Conservation (phyloP, 2,329 filamentous ascomycete genomes). For the Penicillium sp. region DNA sequence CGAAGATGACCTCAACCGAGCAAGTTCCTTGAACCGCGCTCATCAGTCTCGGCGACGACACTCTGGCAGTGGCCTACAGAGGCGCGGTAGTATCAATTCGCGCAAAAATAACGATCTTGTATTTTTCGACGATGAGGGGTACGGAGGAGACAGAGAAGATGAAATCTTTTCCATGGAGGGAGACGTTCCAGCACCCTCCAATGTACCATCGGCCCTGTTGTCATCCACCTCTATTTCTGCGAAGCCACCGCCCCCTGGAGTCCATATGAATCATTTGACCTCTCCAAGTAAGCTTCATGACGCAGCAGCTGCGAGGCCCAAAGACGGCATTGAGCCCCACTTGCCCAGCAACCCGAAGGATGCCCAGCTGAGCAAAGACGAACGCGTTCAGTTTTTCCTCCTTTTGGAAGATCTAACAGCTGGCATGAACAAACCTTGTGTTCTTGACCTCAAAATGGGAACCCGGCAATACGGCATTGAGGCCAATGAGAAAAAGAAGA, state of each 20-base stretch:
- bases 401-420: slow-evolving; percentile 93
- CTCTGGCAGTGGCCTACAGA: slow-evolving; percentile 82
- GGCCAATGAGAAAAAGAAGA: slow-evolving; percentile 86
- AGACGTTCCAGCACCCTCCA: slow-evolving; percentile 32
- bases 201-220: slow-evolving; percentile 2
- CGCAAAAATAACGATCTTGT: slow-evolving; percentile 77
- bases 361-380: slow-evolving; percentile 59
- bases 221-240: slow-evolving; percentile 20
- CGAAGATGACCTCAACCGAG: slow-evolving; percentile 51
- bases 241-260: slow-evolving; percentile 1
- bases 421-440: slow-evolving; percentile 94
- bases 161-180: slow-evolving; percentile 72
- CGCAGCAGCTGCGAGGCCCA: slow-evolving; percentile 1
- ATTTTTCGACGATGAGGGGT: slow-evolving; percentile 88
- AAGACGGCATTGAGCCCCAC: slow-evolving; percentile 32
- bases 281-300: slow-evolving; percentile 5
- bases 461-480: slow-evolving; percentile 96
- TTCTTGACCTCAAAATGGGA: slow-evolving; percentile 98
- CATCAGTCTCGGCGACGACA: slow-evolving; percentile 67
- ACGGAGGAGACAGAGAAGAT: slow-evolving; percentile 76
- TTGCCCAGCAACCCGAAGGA: slow-evolving; percentile 75
- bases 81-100: slow-evolving; percentile 71
- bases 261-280: not conserved
- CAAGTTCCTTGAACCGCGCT: slow-evolving; percentile 34
- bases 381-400: slow-evolving; percentile 87